These are phyloP conservation scores for Yamagishiella unicocca DNA, from an alignment of 139 green algal genomes.

Conservation along the genomic window DNA sequence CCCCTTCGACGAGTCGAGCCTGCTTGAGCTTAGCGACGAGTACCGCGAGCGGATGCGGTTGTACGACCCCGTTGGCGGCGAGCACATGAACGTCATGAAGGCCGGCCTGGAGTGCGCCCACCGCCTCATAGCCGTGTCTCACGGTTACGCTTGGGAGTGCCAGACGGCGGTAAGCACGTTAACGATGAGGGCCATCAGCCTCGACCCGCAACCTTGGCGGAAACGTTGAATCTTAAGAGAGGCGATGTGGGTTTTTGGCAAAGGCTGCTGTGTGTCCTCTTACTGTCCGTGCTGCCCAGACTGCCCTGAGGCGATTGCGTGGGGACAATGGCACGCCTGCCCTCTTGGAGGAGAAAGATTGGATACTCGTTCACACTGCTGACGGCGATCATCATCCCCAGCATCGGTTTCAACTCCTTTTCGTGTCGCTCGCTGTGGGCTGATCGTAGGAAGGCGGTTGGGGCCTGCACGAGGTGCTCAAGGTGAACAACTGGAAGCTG, in stretches of 20 bases:
- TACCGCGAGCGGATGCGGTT: conserved; percentile 78
- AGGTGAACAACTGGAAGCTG: conserved; percentile 93
- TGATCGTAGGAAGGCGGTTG: conserved; percentile 89
- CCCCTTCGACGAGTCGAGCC: conserved; percentile 86
- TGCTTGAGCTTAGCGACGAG: conserved; percentile 85
- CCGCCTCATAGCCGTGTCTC: conserved; percentile 88
- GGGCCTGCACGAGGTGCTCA: conserved; percentile 91
- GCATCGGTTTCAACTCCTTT: too few species aligned
- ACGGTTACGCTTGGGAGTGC: conserved; percentile 97
- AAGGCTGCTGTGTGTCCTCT: too few species aligned
- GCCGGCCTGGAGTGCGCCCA: conserved; percentile 88
- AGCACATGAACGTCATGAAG: conserved; percentile 99
- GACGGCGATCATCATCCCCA: too few species aligned
- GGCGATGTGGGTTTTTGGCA: too few species aligned
- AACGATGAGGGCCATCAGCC: too few species aligned
- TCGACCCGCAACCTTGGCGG: too few species aligned
- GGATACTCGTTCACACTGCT: too few species aligned
- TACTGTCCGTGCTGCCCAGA: too few species aligned
- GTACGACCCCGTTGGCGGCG: conserved; percentile 94
- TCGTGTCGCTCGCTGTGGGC: not conserved
- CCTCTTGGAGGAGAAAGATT: too few species aligned
- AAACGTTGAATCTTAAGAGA: too few species aligned
- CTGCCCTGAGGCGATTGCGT: too few species aligned
- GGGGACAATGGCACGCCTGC: too few species aligned
- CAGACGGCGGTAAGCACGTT: conserved; percentile 83